Percentiles rank a stretch among this genome's conserved stretches.
Evolutionary conservation across 306 rosid genomes (phyloP).

Genomic region (Mimosa bimucronata): DNA sequence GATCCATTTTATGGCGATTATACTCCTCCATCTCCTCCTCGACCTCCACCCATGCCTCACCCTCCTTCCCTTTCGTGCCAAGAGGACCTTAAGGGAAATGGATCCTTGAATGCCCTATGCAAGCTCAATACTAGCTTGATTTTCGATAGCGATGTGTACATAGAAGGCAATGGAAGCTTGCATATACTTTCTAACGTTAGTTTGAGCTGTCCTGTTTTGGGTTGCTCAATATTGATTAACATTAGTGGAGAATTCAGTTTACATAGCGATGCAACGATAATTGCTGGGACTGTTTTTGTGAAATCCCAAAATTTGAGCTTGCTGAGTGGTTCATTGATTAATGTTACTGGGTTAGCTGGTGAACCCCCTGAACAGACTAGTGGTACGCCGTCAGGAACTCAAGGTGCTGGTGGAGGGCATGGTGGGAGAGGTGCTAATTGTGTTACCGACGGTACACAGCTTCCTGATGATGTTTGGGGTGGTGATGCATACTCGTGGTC

Average conservation of each 20-base stretch:
- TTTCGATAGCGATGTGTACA: slow-evolving; percentile 62
- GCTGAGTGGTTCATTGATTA: slow-evolving; percentile 39
- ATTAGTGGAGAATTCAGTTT: slow-evolving; percentile 63
- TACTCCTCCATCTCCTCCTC: slow-evolving; percentile 84
- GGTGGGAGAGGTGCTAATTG: slow-evolving; percentile 97
- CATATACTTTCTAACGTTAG: slow-evolving; percentile 61
- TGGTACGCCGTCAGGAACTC: slow-evolving; percentile 77
- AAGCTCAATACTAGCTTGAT: slow-evolving; percentile 64
- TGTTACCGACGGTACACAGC: slow-evolving; percentile 78
- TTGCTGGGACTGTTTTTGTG: slow-evolving; percentile 46
- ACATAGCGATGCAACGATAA: slow-evolving; percentile 49
- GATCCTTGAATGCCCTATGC: slow-evolving; percentile 66
- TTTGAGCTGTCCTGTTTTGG: slow-evolving; percentile 66
- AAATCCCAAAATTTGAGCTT: slow-evolving; percentile 36
- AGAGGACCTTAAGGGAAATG: slow-evolving; percentile 66
- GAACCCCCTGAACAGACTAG: slow-evolving; percentile 83
- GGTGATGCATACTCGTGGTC: slow-evolving; percentile 95
- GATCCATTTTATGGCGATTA: slow-evolving; percentile 67
- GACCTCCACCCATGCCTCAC: slow-evolving; percentile 75
- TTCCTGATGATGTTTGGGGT: slow-evolving; percentile 95
- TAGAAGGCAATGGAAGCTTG: slow-evolving; percentile 82
- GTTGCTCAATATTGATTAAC: slow-evolving; percentile 73
- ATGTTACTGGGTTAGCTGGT: slow-evolving; percentile 78
- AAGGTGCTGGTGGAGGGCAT: slow-evolving; percentile 92
- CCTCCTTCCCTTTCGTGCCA: slow-evolving; percentile 78